These are phyloP conservation scores for Kurtzmaniella quercitrusa DNA, from an alignment of 1,139 yeast species.

Conservation along the genomic window DNA sequence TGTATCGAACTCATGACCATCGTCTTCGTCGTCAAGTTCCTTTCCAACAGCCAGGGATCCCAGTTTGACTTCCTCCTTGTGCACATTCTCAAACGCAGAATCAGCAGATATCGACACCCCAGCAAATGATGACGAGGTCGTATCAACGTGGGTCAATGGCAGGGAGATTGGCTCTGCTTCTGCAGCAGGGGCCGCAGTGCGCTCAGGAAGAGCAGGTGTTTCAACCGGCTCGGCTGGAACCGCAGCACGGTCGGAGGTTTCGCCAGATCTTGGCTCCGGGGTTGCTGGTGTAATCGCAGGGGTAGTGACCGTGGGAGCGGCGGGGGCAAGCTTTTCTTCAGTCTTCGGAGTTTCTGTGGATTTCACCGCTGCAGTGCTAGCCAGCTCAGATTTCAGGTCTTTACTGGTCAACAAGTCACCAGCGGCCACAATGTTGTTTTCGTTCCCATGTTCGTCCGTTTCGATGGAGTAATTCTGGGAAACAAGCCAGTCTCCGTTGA, in stretches of 20 bases:
- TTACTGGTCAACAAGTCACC: constrained; percentile 17
- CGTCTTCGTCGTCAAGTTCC: constrained; percentile 13
- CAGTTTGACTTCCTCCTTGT: constrained; percentile 10
- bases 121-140: constrained; percentile 38
- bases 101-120: constrained; percentile 30
- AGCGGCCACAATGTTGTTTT: constrained; percentile 31
- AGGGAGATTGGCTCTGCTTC: constrained; percentile 8
- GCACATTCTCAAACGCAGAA: constrained; percentile 11
- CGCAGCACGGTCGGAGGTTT: no score
- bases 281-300: neutral
- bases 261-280: neutral
- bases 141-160: constrained; percentile 23
- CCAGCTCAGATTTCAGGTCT: constrained; percentile 1
- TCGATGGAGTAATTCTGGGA: constrained; percentile 21
- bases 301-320: neutral
- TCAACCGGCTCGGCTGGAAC: neutral
- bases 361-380: neutral
- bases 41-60: constrained; percentile 6
- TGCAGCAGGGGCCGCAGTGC: neutral
- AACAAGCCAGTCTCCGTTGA: constrained; percentile 36
- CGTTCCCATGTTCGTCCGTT: constrained; percentile 33
- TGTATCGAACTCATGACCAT: constrained; percentile 16
- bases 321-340: neutral
- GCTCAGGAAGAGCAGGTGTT: constrained; percentile 1
- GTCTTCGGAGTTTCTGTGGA: neutral